These are phyloP conservation scores for Coemansia sp. DNA, from an alignment of 192 early-diverging fungal genomes.

Conservation along the genomic window DNA sequence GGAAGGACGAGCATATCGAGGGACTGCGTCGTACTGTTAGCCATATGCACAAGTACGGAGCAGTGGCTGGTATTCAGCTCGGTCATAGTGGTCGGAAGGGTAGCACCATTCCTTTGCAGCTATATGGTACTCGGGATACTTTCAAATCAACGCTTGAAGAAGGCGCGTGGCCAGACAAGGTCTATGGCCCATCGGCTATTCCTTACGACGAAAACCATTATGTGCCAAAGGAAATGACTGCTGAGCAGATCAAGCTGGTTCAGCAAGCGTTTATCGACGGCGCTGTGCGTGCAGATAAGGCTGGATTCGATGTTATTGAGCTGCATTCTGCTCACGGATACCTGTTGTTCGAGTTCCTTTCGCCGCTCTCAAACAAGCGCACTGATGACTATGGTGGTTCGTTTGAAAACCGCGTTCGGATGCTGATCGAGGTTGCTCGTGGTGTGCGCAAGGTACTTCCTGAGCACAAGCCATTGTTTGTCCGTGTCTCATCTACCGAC, in stretches of 20 bases:
- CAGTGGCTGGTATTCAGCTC: conserved; percentile 70
- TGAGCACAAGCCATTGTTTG: conserved; percentile 76
- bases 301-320: conserved; percentile 87
- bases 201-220: conserved; percentile 33
- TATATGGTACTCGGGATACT: conserved; percentile 6
- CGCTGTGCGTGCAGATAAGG: conserved; percentile 69
- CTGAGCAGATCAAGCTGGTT: conserved; percentile 66
- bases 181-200: conserved; percentile 65
- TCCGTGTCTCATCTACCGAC: conserved; percentile 64
- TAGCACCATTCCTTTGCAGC: conserved; percentile 33
- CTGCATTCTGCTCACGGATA: conserved; percentile 92
- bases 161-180: conserved; percentile 73
- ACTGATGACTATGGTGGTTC: conserved; percentile 92
- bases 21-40: conserved; percentile 46
- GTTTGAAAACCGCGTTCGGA: conserved; percentile 82
- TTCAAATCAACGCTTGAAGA: conserved; percentile 15
- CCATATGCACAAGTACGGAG: conserved; percentile 64
- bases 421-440: conserved; percentile 67
- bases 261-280: conserved; percentile 64
- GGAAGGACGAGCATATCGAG: conserved; percentile 75
- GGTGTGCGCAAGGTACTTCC: conserved; percentile 73
- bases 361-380: conserved; percentile 76
- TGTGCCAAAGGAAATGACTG: conserved; percentile 57
- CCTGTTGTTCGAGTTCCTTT: conserved; percentile 76
- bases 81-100: conserved; percentile 85